A percentile compares a stretch with the other conserved stretches of the same genome.
Evolutionary conservation across 257 asterid species (phyloP).

Genomic region (Sherardia arvensis): DNA sequence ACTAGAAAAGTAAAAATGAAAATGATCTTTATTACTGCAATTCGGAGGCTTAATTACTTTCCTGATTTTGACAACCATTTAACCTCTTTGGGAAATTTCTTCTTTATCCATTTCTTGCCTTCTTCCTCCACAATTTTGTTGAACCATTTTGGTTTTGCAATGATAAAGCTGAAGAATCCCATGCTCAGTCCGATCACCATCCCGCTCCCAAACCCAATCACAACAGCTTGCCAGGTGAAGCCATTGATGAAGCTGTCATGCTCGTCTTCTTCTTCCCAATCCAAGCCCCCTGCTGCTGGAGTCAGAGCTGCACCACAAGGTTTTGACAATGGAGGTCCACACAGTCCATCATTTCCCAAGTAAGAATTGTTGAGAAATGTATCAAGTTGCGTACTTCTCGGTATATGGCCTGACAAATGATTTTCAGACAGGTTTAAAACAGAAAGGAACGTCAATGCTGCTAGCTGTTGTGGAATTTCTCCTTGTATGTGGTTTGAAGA

Average conservation of each 20-base stretch:
- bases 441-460: slow-evolving; percentile 12
- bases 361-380: slow-evolving; percentile 19
- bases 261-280: not conserved
- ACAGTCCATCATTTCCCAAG: slow-evolving; percentile 14
- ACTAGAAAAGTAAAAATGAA: no score
- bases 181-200: slow-evolving; percentile 8
- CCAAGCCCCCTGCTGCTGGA: not conserved
- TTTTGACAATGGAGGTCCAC: slow-evolving; percentile 18
- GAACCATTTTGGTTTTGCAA: slow-evolving; percentile 18
- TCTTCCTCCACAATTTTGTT: not conserved
- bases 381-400: slow-evolving; percentile 13
- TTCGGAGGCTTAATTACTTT: not conserved
- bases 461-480: slow-evolving; percentile 19
- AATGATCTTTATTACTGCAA: not conserved
- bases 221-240: slow-evolving; percentile 19
- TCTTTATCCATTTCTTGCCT: not conserved
- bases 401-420: slow-evolving; percentile 20
- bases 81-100: slow-evolving; percentile 8
- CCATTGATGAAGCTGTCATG: not conserved
- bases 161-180: slow-evolving; percentile 15
- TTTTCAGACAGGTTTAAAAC: slow-evolving; percentile 22
- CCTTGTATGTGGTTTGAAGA: slow-evolving; percentile 20
- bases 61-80: not conserved
- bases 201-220: slow-evolving; percentile 24
- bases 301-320: not conserved